Conservation (phyloP, 805 yeast species). For the Metschnikowia lochheadii region DNA sequence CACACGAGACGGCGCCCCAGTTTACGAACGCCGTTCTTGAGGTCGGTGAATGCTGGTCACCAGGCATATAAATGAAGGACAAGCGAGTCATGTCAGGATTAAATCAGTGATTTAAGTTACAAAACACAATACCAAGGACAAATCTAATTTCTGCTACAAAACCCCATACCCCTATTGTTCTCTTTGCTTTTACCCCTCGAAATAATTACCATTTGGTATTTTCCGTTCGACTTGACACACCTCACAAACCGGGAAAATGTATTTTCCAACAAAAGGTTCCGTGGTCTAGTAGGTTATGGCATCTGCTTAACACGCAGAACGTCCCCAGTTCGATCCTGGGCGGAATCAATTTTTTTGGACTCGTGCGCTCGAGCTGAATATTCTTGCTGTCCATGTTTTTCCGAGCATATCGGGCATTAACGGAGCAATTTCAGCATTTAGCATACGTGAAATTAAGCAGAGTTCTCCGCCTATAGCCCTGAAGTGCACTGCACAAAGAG, state of each 20-base stretch:
- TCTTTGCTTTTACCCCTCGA: no score
- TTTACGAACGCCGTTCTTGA: no score
- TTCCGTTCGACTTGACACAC: neutral
- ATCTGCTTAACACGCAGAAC: conserved; percentile 99
- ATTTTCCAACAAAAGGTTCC: conserved; percentile 11
- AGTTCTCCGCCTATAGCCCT: neutral
- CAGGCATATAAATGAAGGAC: no score
- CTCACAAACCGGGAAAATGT: no score
- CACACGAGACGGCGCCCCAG: no score
- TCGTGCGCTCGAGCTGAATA: neutral
- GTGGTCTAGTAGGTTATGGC: conserved; percentile 99
- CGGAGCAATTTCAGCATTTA: neutral
- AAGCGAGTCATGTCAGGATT: no score
- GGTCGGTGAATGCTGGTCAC: no score
- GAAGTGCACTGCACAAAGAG: neutral
- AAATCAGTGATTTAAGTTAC: no score
- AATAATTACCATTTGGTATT: neutral
- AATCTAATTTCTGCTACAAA: no score
- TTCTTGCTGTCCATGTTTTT: conserved; percentile 1
- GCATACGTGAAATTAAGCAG: neutral
- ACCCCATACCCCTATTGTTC: no score
- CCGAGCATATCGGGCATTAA: neutral
- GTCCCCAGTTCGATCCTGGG: conserved; percentile 99
- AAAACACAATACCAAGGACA: no score
- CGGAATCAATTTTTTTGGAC: conserved; percentile 61